Base-by-base conservation (phyloP, 2,329 filamentous ascomycete genomes). In the Gyromitra esculenta region DNA sequence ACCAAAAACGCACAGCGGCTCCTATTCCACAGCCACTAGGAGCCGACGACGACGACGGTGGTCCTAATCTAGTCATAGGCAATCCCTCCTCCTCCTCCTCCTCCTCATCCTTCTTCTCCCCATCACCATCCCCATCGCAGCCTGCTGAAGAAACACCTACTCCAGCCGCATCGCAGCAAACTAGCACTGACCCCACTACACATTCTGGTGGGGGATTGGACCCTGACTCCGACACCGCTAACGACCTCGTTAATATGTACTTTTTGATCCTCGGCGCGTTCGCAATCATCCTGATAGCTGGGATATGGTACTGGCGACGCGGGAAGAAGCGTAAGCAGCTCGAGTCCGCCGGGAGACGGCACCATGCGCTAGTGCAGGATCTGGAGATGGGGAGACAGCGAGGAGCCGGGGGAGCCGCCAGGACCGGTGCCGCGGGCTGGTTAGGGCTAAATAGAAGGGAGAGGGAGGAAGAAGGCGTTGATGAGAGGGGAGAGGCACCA, bases 201-300 rank as follows among this genome's bases (percentile, higher is more conserved):
- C 21, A 54, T 45, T 15, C 50, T 45, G 15, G 25, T 13, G 18
- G 5, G n/a, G 25, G 11, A 9, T 25, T 13, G n/a, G 31, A 8
- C 15, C 25, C 25, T 35, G 15, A 39, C 31, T 35, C 57, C 37
- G 66, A 45, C 9, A 45, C 74, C 21, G 31, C 39, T 11, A 50
- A 52, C 8, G 60, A 65, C n/a, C 48, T 77, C 45, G 48, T 67
- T n/a, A 69, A 63, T 43, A 63, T 76, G 57, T 73, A 65, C 57
- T 73, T 69, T 21, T 56, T 63, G 2, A 50, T 64, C 63, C 64
- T 74, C 56, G 63, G 25, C 6, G 63, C 11, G 4, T 73, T 73
- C n/a, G 39, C 39, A 18, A 2, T 64, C 45, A 37, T 77, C 1
- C 39, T 74, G 3, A 13, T 69, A 3, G 15, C 25, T n/a, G 65